A percentile compares a stretch with the other conserved stretches of the same genome.
Conservation (phyloP, 345 rosid genomes). For the Lumnitzera littorea region DNA sequence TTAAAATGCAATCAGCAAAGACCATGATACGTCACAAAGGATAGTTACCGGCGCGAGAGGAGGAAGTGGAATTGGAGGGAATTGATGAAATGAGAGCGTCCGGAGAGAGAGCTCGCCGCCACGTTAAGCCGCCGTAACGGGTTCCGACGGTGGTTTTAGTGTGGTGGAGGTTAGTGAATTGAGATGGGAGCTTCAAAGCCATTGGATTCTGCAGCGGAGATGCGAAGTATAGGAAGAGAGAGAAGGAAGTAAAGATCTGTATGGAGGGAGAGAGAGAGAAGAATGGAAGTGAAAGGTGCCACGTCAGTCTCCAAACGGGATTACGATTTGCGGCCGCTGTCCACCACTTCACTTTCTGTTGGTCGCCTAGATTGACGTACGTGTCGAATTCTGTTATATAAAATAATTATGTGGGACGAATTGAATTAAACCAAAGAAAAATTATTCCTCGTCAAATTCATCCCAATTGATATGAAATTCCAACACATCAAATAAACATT, state of each 20-base stretch:
- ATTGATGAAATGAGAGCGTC: conserved; percentile 20
- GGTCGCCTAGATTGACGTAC: no score
- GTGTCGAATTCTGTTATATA: no score
- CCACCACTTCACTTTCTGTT: conserved; percentile 4
- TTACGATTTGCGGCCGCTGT: conserved; percentile 13
- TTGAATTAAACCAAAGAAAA: no score
- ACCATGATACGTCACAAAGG: neutral
- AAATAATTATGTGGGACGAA: no score
- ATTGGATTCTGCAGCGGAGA: conserved; percentile 10
- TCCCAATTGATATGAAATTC: no score
- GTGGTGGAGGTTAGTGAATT: conserved; percentile 32
- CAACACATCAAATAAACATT: no score
- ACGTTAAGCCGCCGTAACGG: conserved; percentile 16
- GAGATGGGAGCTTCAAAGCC: conserved; percentile 57
- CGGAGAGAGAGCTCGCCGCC: conserved; percentile 34
- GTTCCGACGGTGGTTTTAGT: conserved; percentile 3
- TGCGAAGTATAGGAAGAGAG: neutral
- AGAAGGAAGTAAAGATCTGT: neutral
- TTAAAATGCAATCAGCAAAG: neutral
- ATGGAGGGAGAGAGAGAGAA: neutral
- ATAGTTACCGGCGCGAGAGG: conserved; percentile 12
- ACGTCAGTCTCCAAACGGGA: conserved; percentile 33
- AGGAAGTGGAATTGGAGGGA: conserved; percentile 7
- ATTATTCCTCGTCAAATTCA: no score
- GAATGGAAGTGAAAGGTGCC: conserved; percentile 34